Conservation (phyloP, 176 grass and related monocot genomes). For the Raddia guianensis region DNA sequence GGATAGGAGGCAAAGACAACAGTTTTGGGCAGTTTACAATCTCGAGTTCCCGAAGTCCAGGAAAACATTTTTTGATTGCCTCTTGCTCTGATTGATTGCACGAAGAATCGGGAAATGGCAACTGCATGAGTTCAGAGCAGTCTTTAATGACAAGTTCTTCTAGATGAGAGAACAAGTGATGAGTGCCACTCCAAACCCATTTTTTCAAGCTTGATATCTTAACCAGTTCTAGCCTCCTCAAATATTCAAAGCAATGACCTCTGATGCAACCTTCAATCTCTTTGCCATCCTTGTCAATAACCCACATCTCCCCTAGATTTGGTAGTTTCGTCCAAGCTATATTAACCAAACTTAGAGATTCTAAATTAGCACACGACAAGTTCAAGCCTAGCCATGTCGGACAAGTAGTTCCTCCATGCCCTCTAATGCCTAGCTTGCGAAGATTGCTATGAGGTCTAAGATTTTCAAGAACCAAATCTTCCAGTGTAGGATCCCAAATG, state of each 20-base stretch:
- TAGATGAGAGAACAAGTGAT: neutral
- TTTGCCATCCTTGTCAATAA: neutral
- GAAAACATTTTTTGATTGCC: neutral
- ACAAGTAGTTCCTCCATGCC: neutral
- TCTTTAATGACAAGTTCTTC: neutral
- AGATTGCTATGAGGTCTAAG: constrained; percentile 1
- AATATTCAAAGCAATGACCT: neutral
- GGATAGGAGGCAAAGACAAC: neutral
- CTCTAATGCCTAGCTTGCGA: neutral
- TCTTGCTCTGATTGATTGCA: neutral
- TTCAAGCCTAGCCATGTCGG: neutral
- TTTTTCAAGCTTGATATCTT: neutral
- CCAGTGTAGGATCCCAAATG: neutral
- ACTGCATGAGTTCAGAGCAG: neutral
- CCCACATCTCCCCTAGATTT: neutral
- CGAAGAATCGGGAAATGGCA: neutral
- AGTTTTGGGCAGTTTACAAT: neutral
- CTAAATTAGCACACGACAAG: neutral
- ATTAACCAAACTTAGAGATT: neutral
- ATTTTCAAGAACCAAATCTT: neutral
- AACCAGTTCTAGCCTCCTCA: neutral
- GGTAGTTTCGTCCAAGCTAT: neutral
- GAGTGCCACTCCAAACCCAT: neutral
- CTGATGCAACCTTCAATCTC: neutral
- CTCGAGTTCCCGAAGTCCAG: fast-evolving